A percentile compares a stretch with the other conserved stretches of the same genome.
Evolutionary conservation across 2,329 filamentous ascomycete species (phyloP).

Genomic region (Aspergillus phoenicis): DNA sequence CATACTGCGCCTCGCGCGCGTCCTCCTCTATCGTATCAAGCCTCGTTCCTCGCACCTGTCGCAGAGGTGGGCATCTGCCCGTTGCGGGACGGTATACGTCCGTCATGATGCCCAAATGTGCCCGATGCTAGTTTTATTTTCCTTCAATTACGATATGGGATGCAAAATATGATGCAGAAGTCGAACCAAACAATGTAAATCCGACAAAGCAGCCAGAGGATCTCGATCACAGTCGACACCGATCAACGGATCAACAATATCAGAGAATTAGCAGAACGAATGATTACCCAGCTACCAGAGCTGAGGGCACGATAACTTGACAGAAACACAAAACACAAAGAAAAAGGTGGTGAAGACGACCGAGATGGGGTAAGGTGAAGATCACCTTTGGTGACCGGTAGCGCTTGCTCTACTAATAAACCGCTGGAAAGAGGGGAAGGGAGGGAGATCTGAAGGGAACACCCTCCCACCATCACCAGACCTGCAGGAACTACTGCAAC

Average conservation of each 20-base stretch:
- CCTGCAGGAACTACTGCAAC: slow-evolving; percentile 38
- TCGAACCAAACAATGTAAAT: slow-evolving; percentile 6
- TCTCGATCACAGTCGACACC: slow-evolving; percentile 32
- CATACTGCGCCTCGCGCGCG: slow-evolving; percentile 35
- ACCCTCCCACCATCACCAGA: slow-evolving; percentile 16
- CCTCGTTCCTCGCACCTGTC: slow-evolving; percentile 59
- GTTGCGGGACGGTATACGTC: slow-evolving; percentile 52
- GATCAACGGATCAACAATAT: slow-evolving; percentile 35
- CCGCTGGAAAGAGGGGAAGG: slow-evolving; percentile 7
- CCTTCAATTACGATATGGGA: slow-evolving; percentile 33
- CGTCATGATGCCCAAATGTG: slow-evolving; percentile 43
- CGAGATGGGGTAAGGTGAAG: slow-evolving; percentile 23
- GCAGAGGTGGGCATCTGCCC: slow-evolving; percentile 56
- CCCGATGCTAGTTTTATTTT: slow-evolving; percentile 3
- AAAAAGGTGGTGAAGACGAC: slow-evolving; percentile 27
- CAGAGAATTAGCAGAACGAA: slow-evolving; percentile 28
- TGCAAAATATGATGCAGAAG: slow-evolving; percentile 5
- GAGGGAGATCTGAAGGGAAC: slow-evolving; percentile 23
- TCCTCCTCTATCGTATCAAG: slow-evolving; percentile 70
- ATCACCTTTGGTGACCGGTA: slow-evolving; percentile 24
- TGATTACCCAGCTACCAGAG: slow-evolving; percentile 39
- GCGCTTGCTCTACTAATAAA: slow-evolving; percentile 35
- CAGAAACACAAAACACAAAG: slow-evolving; percentile 25
- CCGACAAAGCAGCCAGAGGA: slow-evolving; percentile 25
- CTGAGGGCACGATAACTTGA: slow-evolving; percentile 28